These are phyloP conservation scores for Kodamaea alishanica DNA, from an alignment of 1,139 yeast species.

Conservation along the genomic window DNA sequence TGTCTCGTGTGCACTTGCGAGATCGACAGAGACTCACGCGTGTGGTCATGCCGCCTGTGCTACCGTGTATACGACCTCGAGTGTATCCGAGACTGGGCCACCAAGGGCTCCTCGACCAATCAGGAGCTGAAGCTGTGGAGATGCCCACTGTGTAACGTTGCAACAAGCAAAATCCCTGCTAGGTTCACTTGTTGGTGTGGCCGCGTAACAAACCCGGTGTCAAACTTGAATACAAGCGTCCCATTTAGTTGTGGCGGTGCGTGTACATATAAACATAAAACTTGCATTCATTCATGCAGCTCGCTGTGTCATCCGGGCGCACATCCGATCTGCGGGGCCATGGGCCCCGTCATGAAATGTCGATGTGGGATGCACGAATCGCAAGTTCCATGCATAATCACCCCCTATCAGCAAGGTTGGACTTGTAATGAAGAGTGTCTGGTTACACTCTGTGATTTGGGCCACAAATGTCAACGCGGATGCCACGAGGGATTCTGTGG, in stretches of 20 bases:
- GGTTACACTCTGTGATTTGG: slow-evolving; percentile 56
- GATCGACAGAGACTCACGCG: slow-evolving; percentile 58
- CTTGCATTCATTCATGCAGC: slow-evolving; percentile 75
- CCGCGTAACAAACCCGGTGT: slow-evolving; percentile 61
- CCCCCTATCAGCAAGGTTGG: slow-evolving; percentile 70
- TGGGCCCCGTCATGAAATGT: slow-evolving; percentile 69
- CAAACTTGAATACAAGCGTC: slow-evolving; percentile 45
- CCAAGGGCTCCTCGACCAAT: slow-evolving; percentile 65
- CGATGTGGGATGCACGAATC: slow-evolving; percentile 66
- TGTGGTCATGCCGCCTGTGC: slow-evolving; percentile 76
- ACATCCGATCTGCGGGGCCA: slow-evolving; percentile 76
- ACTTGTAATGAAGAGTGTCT: slow-evolving; percentile 61
- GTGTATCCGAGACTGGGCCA: slow-evolving; percentile 82
- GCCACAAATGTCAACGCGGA: slow-evolving; percentile 44
- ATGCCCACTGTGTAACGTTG: slow-evolving; percentile 80
- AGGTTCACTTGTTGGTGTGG: slow-evolving; percentile 91
- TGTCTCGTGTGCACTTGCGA: slow-evolving; percentile 87
- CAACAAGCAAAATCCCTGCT: slow-evolving; percentile 50
- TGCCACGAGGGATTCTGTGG: slow-evolving; percentile 87
- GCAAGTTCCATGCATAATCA: slow-evolving; percentile 70
- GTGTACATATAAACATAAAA: slow-evolving; percentile 53
- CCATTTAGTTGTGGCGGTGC: slow-evolving; percentile 93
- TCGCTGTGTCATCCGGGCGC: slow-evolving; percentile 86
- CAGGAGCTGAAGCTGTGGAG: slow-evolving; percentile 58
- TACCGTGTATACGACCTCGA: slow-evolving; percentile 76